These are phyloP conservation scores for Chaetomiaceae sp. DNA, from an alignment of 2,329 filamentous ascomycete genomes.

Conservation along the genomic window DNA sequence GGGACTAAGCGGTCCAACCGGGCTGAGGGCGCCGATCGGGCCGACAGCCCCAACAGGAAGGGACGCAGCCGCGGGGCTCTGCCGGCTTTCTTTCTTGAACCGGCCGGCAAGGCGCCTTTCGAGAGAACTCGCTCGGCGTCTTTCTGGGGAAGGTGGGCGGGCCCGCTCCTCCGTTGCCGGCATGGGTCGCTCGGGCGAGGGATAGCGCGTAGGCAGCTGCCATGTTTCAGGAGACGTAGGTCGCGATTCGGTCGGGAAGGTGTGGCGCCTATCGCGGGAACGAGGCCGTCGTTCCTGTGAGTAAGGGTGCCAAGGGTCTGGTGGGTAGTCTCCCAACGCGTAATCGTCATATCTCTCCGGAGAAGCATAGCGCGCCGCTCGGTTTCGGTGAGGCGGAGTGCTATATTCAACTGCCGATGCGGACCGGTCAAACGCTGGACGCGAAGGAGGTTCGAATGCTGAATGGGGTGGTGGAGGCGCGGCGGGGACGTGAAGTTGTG, in stretches of 20 bases:
- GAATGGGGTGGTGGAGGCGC: slow-evolving; percentile 29
- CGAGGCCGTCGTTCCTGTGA: slow-evolving; percentile 14
- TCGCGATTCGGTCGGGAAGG: slow-evolving; percentile 17
- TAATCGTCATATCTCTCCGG: slow-evolving; percentile 22
- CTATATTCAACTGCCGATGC: slow-evolving; percentile 40
- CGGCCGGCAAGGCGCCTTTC: slow-evolving; percentile 49
- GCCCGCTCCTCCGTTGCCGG: slow-evolving; percentile 13
- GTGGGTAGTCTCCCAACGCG: slow-evolving; percentile 11
- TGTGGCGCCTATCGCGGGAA: slow-evolving; percentile 18
- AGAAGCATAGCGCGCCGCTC: slow-evolving; percentile 30
- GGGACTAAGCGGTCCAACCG: slow-evolving; percentile 17
- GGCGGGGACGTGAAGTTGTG: slow-evolving; percentile 22
- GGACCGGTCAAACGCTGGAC: slow-evolving; percentile 33
- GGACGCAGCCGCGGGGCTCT: slow-evolving; percentile 25
- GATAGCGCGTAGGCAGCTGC: slow-evolving; percentile 20
- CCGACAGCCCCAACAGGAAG: slow-evolving; percentile 13
- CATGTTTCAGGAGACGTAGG: slow-evolving; percentile 18
- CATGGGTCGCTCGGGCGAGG: slow-evolving; percentile 15
- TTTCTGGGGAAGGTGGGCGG: slow-evolving; percentile 17
- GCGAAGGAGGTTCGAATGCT: slow-evolving; percentile 22
- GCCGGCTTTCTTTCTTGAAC: slow-evolving; percentile 42
- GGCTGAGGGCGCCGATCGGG: slow-evolving; percentile 15
- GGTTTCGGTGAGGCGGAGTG: slow-evolving; percentile 39
- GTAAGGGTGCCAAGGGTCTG: slow-evolving; percentile 17
- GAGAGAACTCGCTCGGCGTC: slow-evolving; percentile 38